A percentile compares a stretch with the other conserved stretches of the same genome.
Evolutionary conservation across 768 basidiomycete species (phyloP).

Genomic region (Gymnopilus dilepis): DNA sequence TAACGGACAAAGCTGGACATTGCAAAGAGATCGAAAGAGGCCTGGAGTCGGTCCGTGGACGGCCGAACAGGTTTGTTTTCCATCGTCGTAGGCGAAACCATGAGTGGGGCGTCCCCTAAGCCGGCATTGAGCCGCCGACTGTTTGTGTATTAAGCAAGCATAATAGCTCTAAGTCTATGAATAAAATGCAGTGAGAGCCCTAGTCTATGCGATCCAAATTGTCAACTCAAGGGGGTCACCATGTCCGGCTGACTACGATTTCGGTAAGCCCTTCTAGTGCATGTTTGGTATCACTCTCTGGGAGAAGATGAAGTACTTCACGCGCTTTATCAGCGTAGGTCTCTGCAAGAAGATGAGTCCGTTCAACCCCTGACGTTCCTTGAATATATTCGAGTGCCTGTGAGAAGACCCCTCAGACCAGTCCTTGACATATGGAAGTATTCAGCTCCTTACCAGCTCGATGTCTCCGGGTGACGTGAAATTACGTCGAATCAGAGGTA

Average conservation of each 20-base stretch:
- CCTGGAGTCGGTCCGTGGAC: too few relatives aligned
- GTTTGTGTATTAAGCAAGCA: constrained; percentile 16
- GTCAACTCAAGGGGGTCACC: constrained; percentile 34
- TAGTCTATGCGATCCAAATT: constrained; percentile 18
- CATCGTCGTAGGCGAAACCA: too few relatives aligned
- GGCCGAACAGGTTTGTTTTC: too few relatives aligned
- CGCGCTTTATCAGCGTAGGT: constrained; percentile 79
- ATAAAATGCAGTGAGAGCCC: constrained; percentile 19
- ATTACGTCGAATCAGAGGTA: constrained; percentile 78
- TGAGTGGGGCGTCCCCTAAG: too few relatives aligned
- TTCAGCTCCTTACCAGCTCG: constrained; percentile 59
- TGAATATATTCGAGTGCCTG: constrained; percentile 75
- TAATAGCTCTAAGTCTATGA: constrained; percentile 19
- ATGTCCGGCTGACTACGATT: constrained; percentile 65
- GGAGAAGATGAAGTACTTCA: constrained; percentile 69
- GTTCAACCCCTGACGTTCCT: constrained; percentile 74
- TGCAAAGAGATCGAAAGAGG: too few relatives aligned
- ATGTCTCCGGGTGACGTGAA: constrained; percentile 82
- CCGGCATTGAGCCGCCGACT: not conserved
- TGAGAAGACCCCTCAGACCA: not conserved
- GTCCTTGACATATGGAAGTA: not conserved
- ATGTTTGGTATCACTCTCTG: constrained; percentile 78
- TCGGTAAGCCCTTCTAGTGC: constrained; percentile 79
- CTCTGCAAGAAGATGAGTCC: constrained; percentile 78
- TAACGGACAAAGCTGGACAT: too few relatives aligned